Conservation (phyloP, 1,284 basidiomycete species). For the Paramarasmius palmivorus region DNA sequence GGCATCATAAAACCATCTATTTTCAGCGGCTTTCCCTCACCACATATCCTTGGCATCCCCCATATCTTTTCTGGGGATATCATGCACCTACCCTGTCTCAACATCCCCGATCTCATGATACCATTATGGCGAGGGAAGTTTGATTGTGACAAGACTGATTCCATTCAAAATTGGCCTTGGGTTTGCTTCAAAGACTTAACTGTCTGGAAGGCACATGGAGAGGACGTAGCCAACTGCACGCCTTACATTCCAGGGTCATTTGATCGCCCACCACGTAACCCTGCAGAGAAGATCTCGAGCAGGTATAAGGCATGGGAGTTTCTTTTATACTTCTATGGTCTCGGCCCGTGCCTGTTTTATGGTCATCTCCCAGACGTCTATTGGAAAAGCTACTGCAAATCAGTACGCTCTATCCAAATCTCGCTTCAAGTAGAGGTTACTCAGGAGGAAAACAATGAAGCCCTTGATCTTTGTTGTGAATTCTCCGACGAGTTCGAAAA, state of each 20-base stretch:
- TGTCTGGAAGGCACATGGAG: slow-evolving; percentile 36
- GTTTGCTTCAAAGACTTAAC: slow-evolving; percentile 23
- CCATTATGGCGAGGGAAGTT: slow-evolving; percentile 31
- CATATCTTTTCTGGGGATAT: slow-evolving; percentile 1
- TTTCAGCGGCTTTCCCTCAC: not conserved
- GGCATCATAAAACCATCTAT: slow-evolving; percentile 12
- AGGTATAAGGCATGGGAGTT: slow-evolving; percentile 42
- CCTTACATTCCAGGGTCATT: slow-evolving; percentile 30
- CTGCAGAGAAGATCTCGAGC: slow-evolving; percentile 36
- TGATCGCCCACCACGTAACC: slow-evolving; percentile 35
- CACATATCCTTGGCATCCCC: not conserved
- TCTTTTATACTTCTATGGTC: slow-evolving; percentile 33
- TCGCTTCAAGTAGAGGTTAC: slow-evolving; percentile 23
- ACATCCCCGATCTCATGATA: slow-evolving; percentile 24
- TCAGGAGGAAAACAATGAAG: slow-evolving; percentile 9
- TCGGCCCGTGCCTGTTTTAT: slow-evolving; percentile 25
- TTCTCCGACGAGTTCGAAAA: slow-evolving; percentile 25
- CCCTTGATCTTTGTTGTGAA: slow-evolving; percentile 9
- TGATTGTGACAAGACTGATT: slow-evolving; percentile 22
- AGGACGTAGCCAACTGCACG: slow-evolving; percentile 25
- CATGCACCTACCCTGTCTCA: slow-evolving; percentile 7
- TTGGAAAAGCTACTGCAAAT: slow-evolving; percentile 25
- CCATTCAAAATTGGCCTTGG: slow-evolving; percentile 32
- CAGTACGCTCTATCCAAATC: slow-evolving; percentile 23
- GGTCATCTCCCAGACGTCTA: slow-evolving; percentile 25